Evolutionary conservation across 2,329 filamentous ascomycete species (phyloP), one percentile per base, ranked within the genome.

Genomic region (Colletotrichum echinochloae): DNA sequence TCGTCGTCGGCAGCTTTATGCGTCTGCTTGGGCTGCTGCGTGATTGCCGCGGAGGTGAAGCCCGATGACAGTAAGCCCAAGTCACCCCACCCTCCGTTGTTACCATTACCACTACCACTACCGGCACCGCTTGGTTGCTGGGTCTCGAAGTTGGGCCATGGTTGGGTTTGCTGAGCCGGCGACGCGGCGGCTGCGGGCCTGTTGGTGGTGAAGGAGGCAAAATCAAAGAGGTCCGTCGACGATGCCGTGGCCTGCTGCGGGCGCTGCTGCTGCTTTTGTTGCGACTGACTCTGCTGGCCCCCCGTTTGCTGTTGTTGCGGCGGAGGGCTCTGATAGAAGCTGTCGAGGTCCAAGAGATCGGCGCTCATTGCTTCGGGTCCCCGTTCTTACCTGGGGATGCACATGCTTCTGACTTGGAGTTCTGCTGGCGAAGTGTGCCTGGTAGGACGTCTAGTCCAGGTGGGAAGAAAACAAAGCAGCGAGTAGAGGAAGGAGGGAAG

Each of bases 341-440:
- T 83, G 75, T 87, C 88, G 74, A 91, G 90, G 74, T 89, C 89
- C 76, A 91, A 89, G 67, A 91, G 85, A 79, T 91, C 89, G 72
- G 89, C 88, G 74, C 89, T 91, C 89, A 91, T 91, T 71, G 44
- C 68, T 57, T 62, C 65, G 46, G 77, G 70, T 60, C 63, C 63
- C 54, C 18, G 44, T 68, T n/a, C 41, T 44, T 63, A 71, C 41
- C 71, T 66, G 28, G 52, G 46, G 37, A 61, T 60, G 41, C 48
- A 59, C 62, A 70, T 71, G 57, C 66, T 71, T 66, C 28, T 55
- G 41, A 44, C n/a, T 9, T 23, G 20, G 33, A 11, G 20, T 11
- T 35, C 33, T 57, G 26, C 26, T 44, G 35, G 26, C 44, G 37
- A 35, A 52, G 14, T 37, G 26, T 23, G 14, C 64, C 41, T 37